Evolutionary conservation across 2,329 filamentous ascomycete species (phyloP).

Genomic region (Rhynchosporium agropyri): DNA sequence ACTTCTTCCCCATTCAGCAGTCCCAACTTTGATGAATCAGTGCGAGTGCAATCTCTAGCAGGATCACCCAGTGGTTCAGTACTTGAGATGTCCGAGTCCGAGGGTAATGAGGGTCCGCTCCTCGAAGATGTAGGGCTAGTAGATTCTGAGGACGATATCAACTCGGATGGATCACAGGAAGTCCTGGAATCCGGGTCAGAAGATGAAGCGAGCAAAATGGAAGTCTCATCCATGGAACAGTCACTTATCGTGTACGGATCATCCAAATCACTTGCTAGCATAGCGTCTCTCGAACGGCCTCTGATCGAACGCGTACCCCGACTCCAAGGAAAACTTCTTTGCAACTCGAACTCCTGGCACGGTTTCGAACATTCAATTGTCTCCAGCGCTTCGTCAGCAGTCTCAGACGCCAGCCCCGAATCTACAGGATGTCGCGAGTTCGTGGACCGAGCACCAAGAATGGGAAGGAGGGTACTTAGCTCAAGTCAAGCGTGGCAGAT

Average conservation of each 20-base stretch:
- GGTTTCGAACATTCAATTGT: conserved; percentile 25
- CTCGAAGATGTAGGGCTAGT: background rate
- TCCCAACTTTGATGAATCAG: conserved; percentile 13
- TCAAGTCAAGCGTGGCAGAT: conserved; percentile 32
- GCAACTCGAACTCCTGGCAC: conserved; percentile 22
- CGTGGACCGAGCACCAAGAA: conserved; percentile 29
- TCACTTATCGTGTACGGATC: conserved; percentile 21
- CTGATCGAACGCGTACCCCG: conserved; percentile 18
- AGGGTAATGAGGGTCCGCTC: background rate
- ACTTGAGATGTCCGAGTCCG: background rate
- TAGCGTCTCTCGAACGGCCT: background rate
- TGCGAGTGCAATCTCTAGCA: background rate
- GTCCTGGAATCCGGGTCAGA: background rate
- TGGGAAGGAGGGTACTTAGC: conserved; percentile 28
- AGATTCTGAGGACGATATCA: conserved; percentile 22
- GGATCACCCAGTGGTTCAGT: background rate
- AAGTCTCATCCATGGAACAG: conserved; percentile 20
- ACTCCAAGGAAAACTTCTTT: conserved; percentile 21
- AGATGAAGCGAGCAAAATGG: conserved; percentile 13
- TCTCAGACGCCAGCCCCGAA: conserved; percentile 15
- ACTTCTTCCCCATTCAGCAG: background rate
- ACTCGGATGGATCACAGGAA: conserved; percentile 5
- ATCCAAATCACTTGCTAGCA: conserved; percentile 11
- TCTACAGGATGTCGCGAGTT: conserved; percentile 17
- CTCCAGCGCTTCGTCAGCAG: conserved; percentile 21